These are phyloP conservation scores for Tuber microsphaerosporum DNA, from an alignment of 495 filamentous ascomycete species.

Conservation along the genomic window DNA sequence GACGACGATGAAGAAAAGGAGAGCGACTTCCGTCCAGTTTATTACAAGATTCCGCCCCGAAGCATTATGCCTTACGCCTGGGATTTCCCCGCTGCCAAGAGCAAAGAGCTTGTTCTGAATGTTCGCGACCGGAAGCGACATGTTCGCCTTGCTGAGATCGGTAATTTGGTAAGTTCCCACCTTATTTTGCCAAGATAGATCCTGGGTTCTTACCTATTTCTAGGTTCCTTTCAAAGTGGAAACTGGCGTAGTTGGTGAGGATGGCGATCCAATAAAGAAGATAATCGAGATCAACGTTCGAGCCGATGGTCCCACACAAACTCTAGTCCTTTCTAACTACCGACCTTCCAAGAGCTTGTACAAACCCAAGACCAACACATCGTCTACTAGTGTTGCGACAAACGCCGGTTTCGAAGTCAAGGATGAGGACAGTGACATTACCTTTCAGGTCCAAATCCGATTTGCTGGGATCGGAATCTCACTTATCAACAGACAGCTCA, in stretches of 20 bases:
- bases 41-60: conserved; percentile 85
- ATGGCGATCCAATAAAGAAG: conserved; percentile 52
- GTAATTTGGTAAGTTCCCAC: conserved; percentile 59
- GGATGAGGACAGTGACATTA: conserved; percentile 74
- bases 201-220: background rate
- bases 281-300: conserved; percentile 94
- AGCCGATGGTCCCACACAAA: conserved; percentile 91
- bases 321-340: conserved; percentile 88
- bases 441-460: conserved; percentile 77
- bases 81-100: conserved; percentile 97
- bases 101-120: conserved; percentile 78
- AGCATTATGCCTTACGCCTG: conserved; percentile 99
- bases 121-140: conserved; percentile 75
- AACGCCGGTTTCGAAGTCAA: conserved; percentile 81
- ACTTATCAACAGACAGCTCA: conserved; percentile 82
- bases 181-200: background rate
- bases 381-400: conserved; percentile 47
- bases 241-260: conserved; percentile 39
- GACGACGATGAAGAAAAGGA: conserved; percentile 82
- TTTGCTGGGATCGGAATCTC: conserved; percentile 90
- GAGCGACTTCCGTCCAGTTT: conserved; percentile 76
- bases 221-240: conserved; percentile 43
- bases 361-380: conserved; percentile 63
- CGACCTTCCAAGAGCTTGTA: conserved; percentile 90
- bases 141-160: conserved; percentile 91